A percentile compares a stretch with the other conserved stretches of the same genome.
Evolutionary conservation across 768 basidiomycete species (phyloP).

Genomic region (Infundibulicybe gibba): DNA sequence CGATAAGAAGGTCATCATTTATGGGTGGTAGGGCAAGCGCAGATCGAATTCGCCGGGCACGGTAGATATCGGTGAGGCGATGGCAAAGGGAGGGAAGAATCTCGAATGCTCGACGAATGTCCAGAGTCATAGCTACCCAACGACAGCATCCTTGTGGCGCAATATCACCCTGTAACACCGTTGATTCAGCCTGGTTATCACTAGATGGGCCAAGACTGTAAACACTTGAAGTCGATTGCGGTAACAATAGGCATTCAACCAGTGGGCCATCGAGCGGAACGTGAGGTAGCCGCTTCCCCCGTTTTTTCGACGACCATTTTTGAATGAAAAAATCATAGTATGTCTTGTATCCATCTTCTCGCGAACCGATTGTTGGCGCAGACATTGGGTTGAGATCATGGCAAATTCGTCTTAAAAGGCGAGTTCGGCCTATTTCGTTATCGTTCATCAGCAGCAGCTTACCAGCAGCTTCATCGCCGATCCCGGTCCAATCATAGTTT

Average conservation of each 20-base stretch:
- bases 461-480: constrained; percentile 46
- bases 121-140: constrained; percentile 50
- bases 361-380: constrained; percentile 44
- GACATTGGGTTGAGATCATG: constrained; percentile 67
- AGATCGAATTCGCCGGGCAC: constrained; percentile 45
- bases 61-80: constrained; percentile 63
- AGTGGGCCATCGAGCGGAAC: constrained; percentile 59
- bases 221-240: constrained; percentile 35
- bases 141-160: constrained; percentile 46
- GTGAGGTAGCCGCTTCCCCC: constrained; percentile 19
- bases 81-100: constrained; percentile 66
- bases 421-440: constrained; percentile 52
- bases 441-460: constrained; percentile 51
- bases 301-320: constrained; percentile 49
- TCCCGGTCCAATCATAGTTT: constrained; percentile 48
- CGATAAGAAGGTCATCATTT: constrained; percentile 51
- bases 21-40: constrained; percentile 64
- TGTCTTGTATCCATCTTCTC: constrained; percentile 41
- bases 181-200: constrained; percentile 11
- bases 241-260: constrained; percentile 47
- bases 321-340: constrained; percentile 59
- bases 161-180: constrained; percentile 19
- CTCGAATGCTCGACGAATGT: constrained; percentile 47
- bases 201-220: constrained; percentile 24
- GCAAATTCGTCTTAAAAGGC: constrained; percentile 55